These are phyloP conservation scores for Crithidia bombi DNA, from an alignment of 208 protist species.

Conservation along the genomic window DNA sequence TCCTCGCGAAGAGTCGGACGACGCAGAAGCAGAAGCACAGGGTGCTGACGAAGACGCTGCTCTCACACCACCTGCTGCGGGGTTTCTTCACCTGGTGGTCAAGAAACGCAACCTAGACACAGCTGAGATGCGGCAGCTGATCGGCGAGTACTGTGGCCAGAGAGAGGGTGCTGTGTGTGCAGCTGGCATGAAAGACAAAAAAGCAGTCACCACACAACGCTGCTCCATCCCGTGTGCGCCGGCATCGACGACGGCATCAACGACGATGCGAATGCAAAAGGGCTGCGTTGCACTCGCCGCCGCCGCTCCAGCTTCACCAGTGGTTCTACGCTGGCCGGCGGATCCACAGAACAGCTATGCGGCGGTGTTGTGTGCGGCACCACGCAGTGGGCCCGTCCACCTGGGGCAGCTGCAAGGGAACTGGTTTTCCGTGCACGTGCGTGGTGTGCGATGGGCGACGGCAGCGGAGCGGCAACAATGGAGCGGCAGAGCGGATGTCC, in stretches of 20 bases:
- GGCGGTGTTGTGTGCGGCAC: slow-evolving; percentile 20
- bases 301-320: not conserved
- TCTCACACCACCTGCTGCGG: not conserved
- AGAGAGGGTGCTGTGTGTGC: slow-evolving; percentile 54
- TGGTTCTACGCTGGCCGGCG: slow-evolving; percentile 42
- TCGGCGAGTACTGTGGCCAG: slow-evolving; percentile 60
- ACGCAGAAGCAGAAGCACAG: not conserved
- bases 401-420: slow-evolving; percentile 67
- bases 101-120: slow-evolving; percentile 90
- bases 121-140: slow-evolving; percentile 55
- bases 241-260: not conserved
- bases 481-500: not conserved
- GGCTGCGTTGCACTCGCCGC: slow-evolving; percentile 4
- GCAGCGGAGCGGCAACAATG: not conserved
- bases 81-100: slow-evolving; percentile 75
- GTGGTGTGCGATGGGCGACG: slow-evolving; percentile 33
- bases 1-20: not conserved
- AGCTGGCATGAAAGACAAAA: slow-evolving; percentile 95
- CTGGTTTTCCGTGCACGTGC: slow-evolving; percentile 70
- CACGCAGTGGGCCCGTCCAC: slow-evolving; percentile 27
- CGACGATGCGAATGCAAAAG: not conserved
- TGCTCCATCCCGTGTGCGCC: slow-evolving; percentile 54
- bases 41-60: not conserved
- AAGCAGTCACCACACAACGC: slow-evolving; percentile 87
- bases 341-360: slow-evolving; percentile 49